Conservation (phyloP, 2,329 filamentous ascomycete species). For the Hansfordia pulvinata region DNA sequence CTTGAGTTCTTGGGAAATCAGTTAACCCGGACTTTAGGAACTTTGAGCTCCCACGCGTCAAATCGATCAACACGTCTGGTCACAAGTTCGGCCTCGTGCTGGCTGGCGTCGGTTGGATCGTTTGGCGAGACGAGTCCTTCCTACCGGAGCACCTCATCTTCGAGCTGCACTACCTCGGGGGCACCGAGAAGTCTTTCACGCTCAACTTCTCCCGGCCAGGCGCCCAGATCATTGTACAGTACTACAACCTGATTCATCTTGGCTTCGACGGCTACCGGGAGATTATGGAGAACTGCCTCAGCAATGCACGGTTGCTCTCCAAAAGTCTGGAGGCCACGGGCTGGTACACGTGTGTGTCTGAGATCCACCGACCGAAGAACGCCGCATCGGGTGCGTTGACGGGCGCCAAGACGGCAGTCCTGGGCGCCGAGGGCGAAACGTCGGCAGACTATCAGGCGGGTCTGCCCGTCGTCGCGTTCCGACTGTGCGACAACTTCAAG, state of each 20-base stretch:
- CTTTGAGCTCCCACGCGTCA: constrained; percentile 46
- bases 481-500: constrained; percentile 46
- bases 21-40: constrained; percentile 22
- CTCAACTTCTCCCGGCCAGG: constrained; percentile 62
- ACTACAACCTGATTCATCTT: constrained; percentile 60
- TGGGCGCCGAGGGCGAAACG: constrained; percentile 28
- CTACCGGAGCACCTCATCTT: constrained; percentile 58
- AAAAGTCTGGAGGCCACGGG: constrained; percentile 50
- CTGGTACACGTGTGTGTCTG: constrained; percentile 52
- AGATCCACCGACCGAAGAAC: constrained; percentile 45
- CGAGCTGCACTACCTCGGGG: constrained; percentile 56
- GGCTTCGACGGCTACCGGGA: constrained; percentile 50
- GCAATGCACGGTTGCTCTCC: constrained; percentile 50
- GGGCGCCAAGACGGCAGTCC: constrained; percentile 22
- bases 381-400: constrained; percentile 19
- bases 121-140: constrained; percentile 52
- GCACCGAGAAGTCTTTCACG: constrained; percentile 57
- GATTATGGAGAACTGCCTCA: constrained; percentile 53
- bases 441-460: constrained; percentile 50
- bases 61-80: constrained; percentile 52
- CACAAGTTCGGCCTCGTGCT: constrained; percentile 47
- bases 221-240: constrained; percentile 56
- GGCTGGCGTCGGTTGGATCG: constrained; percentile 55
- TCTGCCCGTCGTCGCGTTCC: constrained; percentile 55
- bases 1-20: neutral